Evolutionary conservation across 2,329 filamentous ascomycete genomes (phyloP), one percentile per base, ranked within the genome.

Genomic region (Colletotrichum falcatum): DNA sequence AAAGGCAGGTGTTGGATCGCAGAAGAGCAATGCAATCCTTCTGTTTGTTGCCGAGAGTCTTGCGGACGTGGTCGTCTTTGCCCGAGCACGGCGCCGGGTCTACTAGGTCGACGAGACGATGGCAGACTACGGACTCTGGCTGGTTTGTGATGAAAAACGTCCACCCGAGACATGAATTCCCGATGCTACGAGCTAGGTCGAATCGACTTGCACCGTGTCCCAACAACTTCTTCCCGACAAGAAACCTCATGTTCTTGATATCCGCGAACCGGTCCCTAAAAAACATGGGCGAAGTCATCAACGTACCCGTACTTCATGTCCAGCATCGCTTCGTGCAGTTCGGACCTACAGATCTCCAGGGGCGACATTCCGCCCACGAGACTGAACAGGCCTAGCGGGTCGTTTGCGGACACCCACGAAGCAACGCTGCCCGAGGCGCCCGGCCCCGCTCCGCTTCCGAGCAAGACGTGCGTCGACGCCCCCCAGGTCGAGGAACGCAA

Each of bases 51-150:
- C n/a, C n/a, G n/a, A n/a, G n/a, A n/a, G n/a, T n/a, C n/a, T n/a
- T n/a, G n/a, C n/a, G n/a, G n/a, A n/a, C n/a, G n/a, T n/a, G n/a
- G n/a, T n/a, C n/a, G n/a, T n/a, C n/a, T n/a, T n/a, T n/a, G n/a
- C n/a, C n/a, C n/a, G n/a, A n/a, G n/a, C n/a, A n/a, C n/a, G n/a
- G n/a, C n/a, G n/a, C n/a, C n/a, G n/a, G n/a, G n/a, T n/a, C n/a
- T 95, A 95, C 79, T 95, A 73, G 39, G 16, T 11, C 9, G n/a
- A 1, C 26, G 5, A 5, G 18, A 12, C 18, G 2, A 14, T 0
- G 1, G 20, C 20, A 11, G 6, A 5, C 5, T 11, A 7, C 18
- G 4, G 28, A 5, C 20, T 23, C 11, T 37, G 20, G 20, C 11
- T 14, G 12, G 3, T 23, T 23, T 2, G 16, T 16, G 20, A n/a